Conservation (phyloP, 2,329 filamentous ascomycete species). For the Aspergillus fructus region DNA sequence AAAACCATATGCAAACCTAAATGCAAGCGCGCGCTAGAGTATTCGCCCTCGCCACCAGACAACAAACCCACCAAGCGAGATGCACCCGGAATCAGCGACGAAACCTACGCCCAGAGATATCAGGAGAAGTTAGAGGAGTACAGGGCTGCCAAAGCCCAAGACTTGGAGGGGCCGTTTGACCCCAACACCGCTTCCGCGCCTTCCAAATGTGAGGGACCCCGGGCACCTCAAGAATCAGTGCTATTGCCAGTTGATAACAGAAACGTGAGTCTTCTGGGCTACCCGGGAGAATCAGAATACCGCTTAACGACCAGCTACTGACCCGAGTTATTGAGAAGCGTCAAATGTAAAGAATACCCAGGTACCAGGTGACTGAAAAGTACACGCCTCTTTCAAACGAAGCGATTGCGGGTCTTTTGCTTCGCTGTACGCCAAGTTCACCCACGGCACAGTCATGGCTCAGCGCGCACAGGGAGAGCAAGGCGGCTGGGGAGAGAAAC, state of each 20-base stretch:
- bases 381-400: slow-evolving; percentile 13
- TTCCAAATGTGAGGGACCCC: not conserved
- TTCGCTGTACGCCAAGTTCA: slow-evolving; percentile 17
- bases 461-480: slow-evolving; percentile 15
- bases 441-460: slow-evolving; percentile 22
- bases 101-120: not conserved
- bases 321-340: not conserved
- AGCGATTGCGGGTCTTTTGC: slow-evolving; percentile 21
- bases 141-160: slow-evolving; percentile 11
- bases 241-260: not conserved
- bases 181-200: not conserved
- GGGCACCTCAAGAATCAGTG: too few relatives aligned
- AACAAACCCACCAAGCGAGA: not conserved
- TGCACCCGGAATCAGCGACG: not conserved
- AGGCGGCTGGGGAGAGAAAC: slow-evolving; percentile 3
- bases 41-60: not conserved
- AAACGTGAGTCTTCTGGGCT: not conserved
- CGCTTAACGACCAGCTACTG: not conserved
- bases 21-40: not conserved
- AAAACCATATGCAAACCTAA: not conserved
- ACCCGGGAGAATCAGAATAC: not conserved
- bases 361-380: slow-evolving; percentile 1
- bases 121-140: slow-evolving; percentile 2
- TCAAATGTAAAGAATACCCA: not conserved
- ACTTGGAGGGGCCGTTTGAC: slow-evolving; percentile 8